Evolutionary conservation across 2,329 filamentous ascomycete species (phyloP), one percentile per base, ranked within the genome.

Genomic region (Coniochaeta hoffmannii): DNA sequence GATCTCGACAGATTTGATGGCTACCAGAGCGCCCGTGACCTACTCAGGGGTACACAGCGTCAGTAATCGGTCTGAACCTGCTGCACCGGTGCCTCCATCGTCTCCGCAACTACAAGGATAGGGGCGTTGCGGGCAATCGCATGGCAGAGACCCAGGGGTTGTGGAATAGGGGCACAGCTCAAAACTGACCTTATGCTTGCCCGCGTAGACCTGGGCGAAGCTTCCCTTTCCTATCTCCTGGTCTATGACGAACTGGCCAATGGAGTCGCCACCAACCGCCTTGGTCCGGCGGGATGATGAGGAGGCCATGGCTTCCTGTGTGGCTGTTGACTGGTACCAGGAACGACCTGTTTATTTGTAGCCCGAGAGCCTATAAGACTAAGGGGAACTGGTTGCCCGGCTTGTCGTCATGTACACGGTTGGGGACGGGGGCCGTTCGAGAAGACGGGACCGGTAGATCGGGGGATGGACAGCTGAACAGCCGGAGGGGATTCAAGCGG

Each of bases 221-320:
- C 94, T 97, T 60, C 94, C 94, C 75, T 94, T 94, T 60, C 94
- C 94, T 69, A 97, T 97, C 75, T 97, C 90, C 63, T 88, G 86
- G 64, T 91, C 83, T 66, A 93, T 86, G 65, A 82, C 81, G 72
- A 95, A 97, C 66, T 88, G 85, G 62, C 91, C 90, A 65, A 94
- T 70, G 59, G 66, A 60, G 64, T 69, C 72, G 55, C 74, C 72
- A 62, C 65, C 50, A 14, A 52, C 50, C n/a, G 52, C 53, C 57
- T 53, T 60, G 64, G 56, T n/a, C 58, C 63, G 61, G 35, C 64
- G 63, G 32, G 64, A 62, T 34, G 61, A 61, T 53, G 63, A 57
- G 24, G 62, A 57, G 41, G 60, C 59, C 66, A 68, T 67, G 56
- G 61, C 63, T 64, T 59, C 66, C 64, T 63, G 64, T 50, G 55